Base-by-base conservation (phyloP, 306 rosid species). In the Prinsepia uniflora region DNA sequence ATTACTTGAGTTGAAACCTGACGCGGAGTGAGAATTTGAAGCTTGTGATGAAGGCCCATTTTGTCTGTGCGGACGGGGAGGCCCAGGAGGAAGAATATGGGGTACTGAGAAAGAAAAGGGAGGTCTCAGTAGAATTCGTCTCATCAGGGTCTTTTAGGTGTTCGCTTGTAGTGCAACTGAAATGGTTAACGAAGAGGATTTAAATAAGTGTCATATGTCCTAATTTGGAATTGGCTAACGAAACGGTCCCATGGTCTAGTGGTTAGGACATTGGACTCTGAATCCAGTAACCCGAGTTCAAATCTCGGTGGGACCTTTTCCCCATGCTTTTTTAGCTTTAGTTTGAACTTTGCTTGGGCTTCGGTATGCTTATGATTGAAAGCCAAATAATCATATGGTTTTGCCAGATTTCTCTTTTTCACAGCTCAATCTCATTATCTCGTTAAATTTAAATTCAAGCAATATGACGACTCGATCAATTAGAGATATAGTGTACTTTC, bases 191-290 rank as follows among this genome's bases (percentile, higher is more conserved):
- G 17, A 15, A 12, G 19, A 61, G 10, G n/a, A 8, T 10, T 8
- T 30, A 3, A 3, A 30, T 30, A 3, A 1, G 36, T 1, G 36
- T 11, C 20, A 17, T 50, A 68, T 67, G 4, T 0, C 3, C 7
- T 13, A 12, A 6, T 22, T 8, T 49, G 15, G 2, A 0, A 0
- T 2, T 1, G 0, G 0, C 6, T 0, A 22, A 14, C 46, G 49
- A 12, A 17, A 17, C 6, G 77, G 81, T 72, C 69, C 81, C 69
- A 78, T 78, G 81, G 81, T 72, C 77, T 66, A 81, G 80, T 73
- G 85, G 85, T 77, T 13, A 81, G 85, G 85, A 81, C 82, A 81
- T 81, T 81, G 75, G 80, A 77, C 82, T 78, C 36, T 30, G 36
- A 30, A 30, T 30, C 36, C 36, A 81, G 85, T 73, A 81, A 78